phyloP scores from a whole-genome alignment of 2,329 filamentous ascomycete species.

The Pseudonectria buxi region DNA sequence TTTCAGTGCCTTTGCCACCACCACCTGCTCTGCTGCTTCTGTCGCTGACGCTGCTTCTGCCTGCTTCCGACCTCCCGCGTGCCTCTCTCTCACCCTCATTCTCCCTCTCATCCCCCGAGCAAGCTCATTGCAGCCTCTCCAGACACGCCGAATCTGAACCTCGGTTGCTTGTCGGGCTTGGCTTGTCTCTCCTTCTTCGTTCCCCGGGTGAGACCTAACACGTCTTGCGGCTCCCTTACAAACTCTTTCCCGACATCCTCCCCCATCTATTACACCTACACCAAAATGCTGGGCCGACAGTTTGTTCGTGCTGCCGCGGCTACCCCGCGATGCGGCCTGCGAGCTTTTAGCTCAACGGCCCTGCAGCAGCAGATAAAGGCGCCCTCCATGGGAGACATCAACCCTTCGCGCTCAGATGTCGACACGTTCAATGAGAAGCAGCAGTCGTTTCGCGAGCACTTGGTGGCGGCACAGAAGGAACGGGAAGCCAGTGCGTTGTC shows the following conservation, averaged over 20 bases:
- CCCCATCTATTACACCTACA: conserved; percentile 19
- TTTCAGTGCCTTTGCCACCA: neutral
- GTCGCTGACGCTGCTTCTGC: conserved; percentile 8
- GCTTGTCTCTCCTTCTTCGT: conserved; percentile 9
- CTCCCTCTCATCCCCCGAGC: conserved; percentile 8
- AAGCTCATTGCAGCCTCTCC: no score
- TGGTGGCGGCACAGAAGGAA: conserved; percentile 71
- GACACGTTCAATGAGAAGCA: conserved; percentile 76
- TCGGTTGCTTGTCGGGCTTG: conserved; percentile 8
- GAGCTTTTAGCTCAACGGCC: conserved; percentile 53
- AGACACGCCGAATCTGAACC: conserved; percentile 9
- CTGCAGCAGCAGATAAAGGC: conserved; percentile 37
- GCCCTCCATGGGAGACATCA: conserved; percentile 81
- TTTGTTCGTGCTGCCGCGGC: conserved; percentile 38
- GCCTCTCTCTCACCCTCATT: conserved; percentile 2
- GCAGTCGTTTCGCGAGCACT: conserved; percentile 76
- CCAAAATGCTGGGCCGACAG: conserved; percentile 44
- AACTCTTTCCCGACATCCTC: conserved; percentile 3
- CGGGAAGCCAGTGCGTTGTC: conserved; percentile 73
- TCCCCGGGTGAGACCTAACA: conserved; percentile 7
- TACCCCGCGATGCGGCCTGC: conserved; percentile 41
- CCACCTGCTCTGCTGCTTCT: conserved; percentile 2
- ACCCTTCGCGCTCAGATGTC: conserved; percentile 57
- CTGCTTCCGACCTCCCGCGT: conserved; percentile 7
- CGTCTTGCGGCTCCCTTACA: conserved; percentile 2